Percentiles rank a stretch among this genome's conserved stretches.
Conservation (phyloP, 495 filamentous ascomycete species). For the Haplographium delicatum region DNA sequence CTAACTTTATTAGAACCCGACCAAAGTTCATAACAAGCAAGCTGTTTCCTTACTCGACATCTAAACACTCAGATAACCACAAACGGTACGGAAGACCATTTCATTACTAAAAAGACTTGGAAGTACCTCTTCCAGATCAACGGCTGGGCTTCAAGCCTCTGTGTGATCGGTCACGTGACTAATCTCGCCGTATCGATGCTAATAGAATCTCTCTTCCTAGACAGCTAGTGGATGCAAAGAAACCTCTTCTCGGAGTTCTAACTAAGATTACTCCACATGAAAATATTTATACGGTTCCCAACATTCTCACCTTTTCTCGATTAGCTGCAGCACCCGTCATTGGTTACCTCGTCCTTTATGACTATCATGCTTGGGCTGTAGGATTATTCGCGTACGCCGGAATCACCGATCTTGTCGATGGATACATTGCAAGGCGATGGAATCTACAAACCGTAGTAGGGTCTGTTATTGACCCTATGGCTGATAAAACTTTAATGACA, state of each 20-base stretch:
- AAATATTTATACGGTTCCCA: constrained; percentile 94
- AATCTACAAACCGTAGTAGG: constrained; percentile 90
- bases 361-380: constrained; percentile 72
- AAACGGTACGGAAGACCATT: not conserved
- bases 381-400: constrained; percentile 87
- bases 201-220: not conserved
- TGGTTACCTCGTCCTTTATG: constrained; percentile 82
- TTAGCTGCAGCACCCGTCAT: constrained; percentile 79
- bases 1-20: too few relatives aligned
- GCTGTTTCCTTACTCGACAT: constrained; percentile 5
- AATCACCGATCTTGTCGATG: constrained; percentile 85
- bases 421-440: constrained; percentile 83
- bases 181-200: not conserved
- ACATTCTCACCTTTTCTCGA: constrained; percentile 83
- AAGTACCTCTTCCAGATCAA: too few relatives aligned
- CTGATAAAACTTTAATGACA: constrained; percentile 94
- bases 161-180: not conserved
- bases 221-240: constrained; percentile 7
- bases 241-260: constrained; percentile 20
- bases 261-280: constrained; percentile 50
- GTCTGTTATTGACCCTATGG: constrained; percentile 95
- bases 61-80: not conserved
- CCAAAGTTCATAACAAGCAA: not conserved
- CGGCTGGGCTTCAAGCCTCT: too few relatives aligned
- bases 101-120: too few relatives aligned